Evolutionary conservation across 1,284 basidiomycete genomes (phyloP).

Genomic region (Rhizoctonia solani): DNA sequence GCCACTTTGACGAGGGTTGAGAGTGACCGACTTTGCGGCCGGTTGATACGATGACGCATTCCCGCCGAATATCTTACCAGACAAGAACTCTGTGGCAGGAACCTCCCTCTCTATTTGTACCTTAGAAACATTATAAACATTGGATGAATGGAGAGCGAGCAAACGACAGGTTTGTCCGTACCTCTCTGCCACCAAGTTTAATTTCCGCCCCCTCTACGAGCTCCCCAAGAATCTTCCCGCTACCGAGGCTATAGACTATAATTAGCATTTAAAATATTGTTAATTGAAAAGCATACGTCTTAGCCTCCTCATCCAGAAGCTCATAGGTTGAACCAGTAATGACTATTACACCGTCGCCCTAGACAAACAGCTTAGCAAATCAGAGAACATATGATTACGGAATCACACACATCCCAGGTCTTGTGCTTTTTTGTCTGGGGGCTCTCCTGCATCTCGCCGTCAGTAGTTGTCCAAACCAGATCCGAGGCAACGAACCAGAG

Average conservation of each 20-base stretch:
- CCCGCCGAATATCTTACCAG: conserved; percentile 64
- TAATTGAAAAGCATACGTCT: conserved; percentile 51
- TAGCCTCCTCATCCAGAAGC: conserved; percentile 58
- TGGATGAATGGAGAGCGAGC: neutral
- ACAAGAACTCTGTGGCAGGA: conserved; percentile 60
- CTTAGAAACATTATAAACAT: neutral
- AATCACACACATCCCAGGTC: conserved; percentile 48
- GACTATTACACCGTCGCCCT: conserved; percentile 36
- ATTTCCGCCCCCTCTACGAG: conserved; percentile 60
- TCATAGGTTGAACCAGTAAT: conserved; percentile 30
- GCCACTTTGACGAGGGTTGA: conserved; percentile 49
- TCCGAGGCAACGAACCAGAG: conserved; percentile 1
- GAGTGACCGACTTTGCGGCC: conserved; percentile 39
- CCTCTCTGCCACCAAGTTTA: conserved; percentile 66
- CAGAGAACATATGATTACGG: conserved; percentile 8
- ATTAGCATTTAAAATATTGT: conserved; percentile 6
- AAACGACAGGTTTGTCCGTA: no score
- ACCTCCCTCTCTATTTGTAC: conserved; percentile 57
- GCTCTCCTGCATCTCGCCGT: conserved; percentile 42
- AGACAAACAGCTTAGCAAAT: neutral
- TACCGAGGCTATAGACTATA: conserved; percentile 40
- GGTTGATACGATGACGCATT: conserved; percentile 41
- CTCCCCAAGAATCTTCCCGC: conserved; percentile 44
- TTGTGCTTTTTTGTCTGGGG: conserved; percentile 52
- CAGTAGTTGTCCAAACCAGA: neutral